phyloP scores from a whole-genome alignment of 805 yeast species.

The Helenozyma baotianmanensis region DNA sequence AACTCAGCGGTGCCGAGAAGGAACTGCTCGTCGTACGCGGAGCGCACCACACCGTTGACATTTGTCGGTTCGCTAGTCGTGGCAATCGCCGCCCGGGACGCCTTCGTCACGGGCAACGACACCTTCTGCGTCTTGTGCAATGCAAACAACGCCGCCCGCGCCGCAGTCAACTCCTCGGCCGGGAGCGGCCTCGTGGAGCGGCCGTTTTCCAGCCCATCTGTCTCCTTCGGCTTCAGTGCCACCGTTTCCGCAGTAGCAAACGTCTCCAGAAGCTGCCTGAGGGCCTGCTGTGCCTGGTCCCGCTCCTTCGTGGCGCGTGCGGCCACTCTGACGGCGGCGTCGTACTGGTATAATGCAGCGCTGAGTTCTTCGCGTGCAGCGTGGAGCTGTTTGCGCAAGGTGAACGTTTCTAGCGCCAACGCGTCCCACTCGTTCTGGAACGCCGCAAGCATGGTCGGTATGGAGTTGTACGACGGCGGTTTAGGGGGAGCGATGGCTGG shows the following conservation, averaged over 20 bases:
- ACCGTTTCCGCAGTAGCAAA: slow-evolving; percentile 7
- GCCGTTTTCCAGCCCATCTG: not conserved
- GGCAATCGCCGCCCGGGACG: slow-evolving; percentile 10
- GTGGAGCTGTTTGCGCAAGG: slow-evolving; percentile 66
- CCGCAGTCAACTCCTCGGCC: slow-evolving; percentile 20
- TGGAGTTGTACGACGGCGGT: slow-evolving; percentile 55
- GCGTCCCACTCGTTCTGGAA: slow-evolving; percentile 92
- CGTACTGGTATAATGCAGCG: slow-evolving; percentile 75
- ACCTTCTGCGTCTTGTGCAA: slow-evolving; percentile 34
- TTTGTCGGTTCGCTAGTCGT: slow-evolving; percentile 3
- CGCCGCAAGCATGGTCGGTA: slow-evolving; percentile 70
- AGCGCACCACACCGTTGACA: not conserved
- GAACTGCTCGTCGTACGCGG: slow-evolving; percentile 8
- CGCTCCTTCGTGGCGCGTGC: slow-evolving; percentile 69
- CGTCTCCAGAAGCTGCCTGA: slow-evolving; percentile 46
- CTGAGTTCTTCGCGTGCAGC: slow-evolving; percentile 69
- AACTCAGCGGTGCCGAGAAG: too few relatives aligned
- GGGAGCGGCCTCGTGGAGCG: slow-evolving; percentile 9
- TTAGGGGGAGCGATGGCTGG: slow-evolving; percentile 29
- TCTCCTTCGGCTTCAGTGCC: not conserved
- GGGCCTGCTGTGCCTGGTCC: slow-evolving; percentile 65
- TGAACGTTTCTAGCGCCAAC: slow-evolving; percentile 72
- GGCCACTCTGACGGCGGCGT: slow-evolving; percentile 87
- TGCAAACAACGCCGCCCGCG: slow-evolving; percentile 31
- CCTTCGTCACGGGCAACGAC: slow-evolving; percentile 15